Percentiles rank a stretch among this genome's conserved stretches.
Evolutionary conservation across 108 stramenopile species (phyloP).

Genomic region (Nitzschia sp.): DNA sequence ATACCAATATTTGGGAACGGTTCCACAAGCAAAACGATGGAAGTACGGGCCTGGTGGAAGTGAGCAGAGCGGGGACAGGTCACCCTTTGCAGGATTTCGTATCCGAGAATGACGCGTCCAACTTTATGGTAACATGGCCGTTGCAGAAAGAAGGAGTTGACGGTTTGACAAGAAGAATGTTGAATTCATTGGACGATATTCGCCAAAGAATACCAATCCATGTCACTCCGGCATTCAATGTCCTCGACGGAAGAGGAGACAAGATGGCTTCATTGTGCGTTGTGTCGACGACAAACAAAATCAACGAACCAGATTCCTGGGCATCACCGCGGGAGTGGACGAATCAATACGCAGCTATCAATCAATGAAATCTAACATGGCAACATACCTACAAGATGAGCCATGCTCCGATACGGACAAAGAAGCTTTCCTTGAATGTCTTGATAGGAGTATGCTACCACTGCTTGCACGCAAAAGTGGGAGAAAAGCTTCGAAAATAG

Average conservation of each 20-base stretch:
- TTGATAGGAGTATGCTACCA: no score
- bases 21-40: no score
- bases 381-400: not conserved
- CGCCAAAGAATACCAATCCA: not conserved
- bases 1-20: no score
- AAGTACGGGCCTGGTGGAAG: no score
- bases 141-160: not conserved
- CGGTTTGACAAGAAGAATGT: not conserved
- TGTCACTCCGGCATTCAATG: conserved; percentile 5
- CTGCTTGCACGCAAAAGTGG: no score
- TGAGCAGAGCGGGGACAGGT: not conserved
- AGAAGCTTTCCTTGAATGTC: no score
- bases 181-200: not conserved
- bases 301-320: not conserved
- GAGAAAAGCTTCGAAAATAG: no score
- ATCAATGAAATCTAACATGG: not conserved
- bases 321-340: not conserved
- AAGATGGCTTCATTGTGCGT: conserved; percentile 13
- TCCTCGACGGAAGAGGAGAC: conserved; percentile 13
- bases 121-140: not conserved
- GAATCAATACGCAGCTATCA: not conserved
- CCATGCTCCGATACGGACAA: not conserved
- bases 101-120: not conserved
- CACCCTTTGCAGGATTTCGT: conserved; percentile 16
- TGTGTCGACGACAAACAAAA: not conserved